Evolutionary conservation across 2,329 filamentous ascomycete genomes (phyloP).

Genomic region (Aspergillus hortae): DNA sequence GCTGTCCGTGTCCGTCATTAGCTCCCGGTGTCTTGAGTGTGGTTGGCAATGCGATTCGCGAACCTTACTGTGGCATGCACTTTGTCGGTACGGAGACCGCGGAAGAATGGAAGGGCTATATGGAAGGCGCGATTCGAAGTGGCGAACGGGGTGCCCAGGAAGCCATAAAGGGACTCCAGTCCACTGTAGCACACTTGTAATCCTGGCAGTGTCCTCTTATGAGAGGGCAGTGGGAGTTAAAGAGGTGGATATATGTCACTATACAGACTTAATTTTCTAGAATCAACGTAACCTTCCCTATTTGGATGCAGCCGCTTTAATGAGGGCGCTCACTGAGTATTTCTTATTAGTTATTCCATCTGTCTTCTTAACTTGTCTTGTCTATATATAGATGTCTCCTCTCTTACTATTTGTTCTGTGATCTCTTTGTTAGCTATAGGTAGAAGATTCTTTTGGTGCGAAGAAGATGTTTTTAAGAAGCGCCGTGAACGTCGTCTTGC

Average conservation of each 20-base stretch:
- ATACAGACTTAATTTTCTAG: too few relatives aligned
- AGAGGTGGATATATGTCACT: too few relatives aligned
- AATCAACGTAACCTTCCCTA: too few relatives aligned
- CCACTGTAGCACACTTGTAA: not conserved
- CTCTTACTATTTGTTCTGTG: not conserved
- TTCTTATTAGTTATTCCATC: too few relatives aligned
- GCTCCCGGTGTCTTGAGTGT: conserved; percentile 38
- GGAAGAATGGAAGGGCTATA: conserved; percentile 55
- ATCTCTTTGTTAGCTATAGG: conserved; percentile 1
- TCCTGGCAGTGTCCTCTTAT: not conserved
- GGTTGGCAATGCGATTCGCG: conserved; percentile 31
- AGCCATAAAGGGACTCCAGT: conserved; percentile 28
- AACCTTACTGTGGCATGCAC: conserved; percentile 42
- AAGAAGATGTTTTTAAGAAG: not conserved
- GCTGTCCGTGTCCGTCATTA: conserved; percentile 39
- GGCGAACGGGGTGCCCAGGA: conserved; percentile 50
- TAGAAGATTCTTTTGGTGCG: conserved; percentile 1
- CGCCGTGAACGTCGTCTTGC: not conserved
- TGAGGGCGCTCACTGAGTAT: too few relatives aligned
- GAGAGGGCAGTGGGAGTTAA: too few relatives aligned
- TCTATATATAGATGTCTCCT: not conserved
- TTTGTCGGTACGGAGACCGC: conserved; percentile 56
- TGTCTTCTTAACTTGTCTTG: too few relatives aligned
- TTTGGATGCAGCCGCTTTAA: too few relatives aligned
- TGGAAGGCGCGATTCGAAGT: conserved; percentile 54